Evolutionary conservation across 257 asterid genomes (phyloP), one percentile per base, ranked within the genome.

Genomic region (Asclepias syriaca): DNA sequence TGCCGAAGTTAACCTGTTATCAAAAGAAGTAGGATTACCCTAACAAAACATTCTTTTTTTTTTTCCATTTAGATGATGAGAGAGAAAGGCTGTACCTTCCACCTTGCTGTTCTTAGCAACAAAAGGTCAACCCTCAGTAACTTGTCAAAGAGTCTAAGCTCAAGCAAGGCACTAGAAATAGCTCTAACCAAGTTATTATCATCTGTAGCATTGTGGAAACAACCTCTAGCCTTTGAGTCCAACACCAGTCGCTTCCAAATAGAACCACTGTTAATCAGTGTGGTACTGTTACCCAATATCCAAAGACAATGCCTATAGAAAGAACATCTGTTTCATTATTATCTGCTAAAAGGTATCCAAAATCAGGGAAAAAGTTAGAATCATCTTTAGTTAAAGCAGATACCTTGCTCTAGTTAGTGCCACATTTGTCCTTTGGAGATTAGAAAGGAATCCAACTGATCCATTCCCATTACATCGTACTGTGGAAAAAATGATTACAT

Each of bases 361-460:
- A 13, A 13, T 14, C 53, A 49, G 40, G 45, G 39, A 53, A 51
- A 16, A 21, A 51, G 22, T 51, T 57, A 18, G 43, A n/a, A 32
- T 29, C 34, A 29, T 72, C 18, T 60, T 51, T 29, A 43, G 19
- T 43, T 55, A 1, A 4, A 16, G 14, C 34, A 53, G 40, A 74
- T 86, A 92, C 96, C 90, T 88, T 40, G 96, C 96, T 48, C 97
- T 81, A 60, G 96, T 92, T 21, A 89, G 75, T 57, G 96, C 90
- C 63, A 89, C 96, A 70, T 89, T 89, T 46, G 85, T 73, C 69
- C 97, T 81, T 65, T 83, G 90, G 69, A 72, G 69, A 71, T 85
- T 85, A 37, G 86, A 83, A 34, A 92, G 93, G 71, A 89, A 92
- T 27, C 96, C 96, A 40, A 92, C 75, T 45, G 89, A 83, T 32